phyloP scores from a whole-genome alignment of 78 protist genomes.

The Creolimax fragrantissima region DNA sequence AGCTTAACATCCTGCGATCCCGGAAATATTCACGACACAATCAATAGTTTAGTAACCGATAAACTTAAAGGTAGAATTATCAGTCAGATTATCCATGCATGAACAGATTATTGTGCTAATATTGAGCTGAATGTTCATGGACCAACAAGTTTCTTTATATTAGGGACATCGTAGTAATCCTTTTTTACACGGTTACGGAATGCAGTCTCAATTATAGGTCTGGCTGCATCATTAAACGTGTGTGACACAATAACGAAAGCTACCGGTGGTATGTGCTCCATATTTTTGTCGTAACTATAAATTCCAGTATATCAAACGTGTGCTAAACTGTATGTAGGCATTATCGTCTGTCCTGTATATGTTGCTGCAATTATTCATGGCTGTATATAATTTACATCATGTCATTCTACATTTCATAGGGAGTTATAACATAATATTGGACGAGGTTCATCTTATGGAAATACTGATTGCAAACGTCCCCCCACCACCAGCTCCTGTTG shows the following conservation, averaged over 20 bases:
- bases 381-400: no score
- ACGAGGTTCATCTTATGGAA: neutral
- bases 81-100: no score
- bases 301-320: no score
- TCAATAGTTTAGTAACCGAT: neutral
- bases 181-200: no score
- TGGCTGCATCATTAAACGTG: neutral
- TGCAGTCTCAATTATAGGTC: neutral
- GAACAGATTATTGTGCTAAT: no score
- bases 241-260: neutral
- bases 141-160: no score
- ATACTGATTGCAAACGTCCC: neutral
- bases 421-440: neutral
- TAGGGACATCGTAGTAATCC: no score
- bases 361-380: no score
- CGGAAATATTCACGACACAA: conserved; percentile 42
- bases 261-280: neutral
- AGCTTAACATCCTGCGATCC: conserved; percentile 69
- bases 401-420: neutral
- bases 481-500: neutral
- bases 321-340: no score
- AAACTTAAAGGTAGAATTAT: neutral
- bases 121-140: no score
- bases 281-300: no score
- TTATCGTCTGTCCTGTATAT: no score